Base-by-base conservation (phyloP, 1,139 yeast species). In the Yarrowia galli region DNA sequence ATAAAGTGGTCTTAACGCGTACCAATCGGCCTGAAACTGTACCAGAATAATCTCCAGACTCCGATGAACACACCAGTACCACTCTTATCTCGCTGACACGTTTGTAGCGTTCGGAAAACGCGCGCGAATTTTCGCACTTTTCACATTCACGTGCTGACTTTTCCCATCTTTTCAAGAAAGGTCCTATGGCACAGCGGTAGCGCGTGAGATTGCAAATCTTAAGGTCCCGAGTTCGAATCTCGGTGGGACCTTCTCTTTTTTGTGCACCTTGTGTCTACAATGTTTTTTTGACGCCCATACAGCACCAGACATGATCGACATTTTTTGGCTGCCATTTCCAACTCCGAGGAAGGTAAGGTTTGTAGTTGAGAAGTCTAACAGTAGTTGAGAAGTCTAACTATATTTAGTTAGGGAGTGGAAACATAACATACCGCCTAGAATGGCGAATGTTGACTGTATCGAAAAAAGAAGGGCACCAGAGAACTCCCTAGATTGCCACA, bases 151-250 rank as follows among this genome's bases (percentile, higher is more conserved):
- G 3, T 23, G 32, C 18, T 18, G 15, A 13, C 49, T 6, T 0
- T 16, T 15, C 3, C 32, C 4, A 45, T 4, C 3, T 35, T 35
- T 49, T 35, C 40, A 49, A 49, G 36, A 49, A 53, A 40, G 61
- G 61, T 54, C 61, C 61, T 54, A 54, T 54, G 61, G 61, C 61
- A 38, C 61, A 54, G 61, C 46, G 61, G 61, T 54, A 54, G 61
- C 61, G 61, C 61, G 61, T 54, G 61, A 54, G 61, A 54, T 54
- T 54, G 61, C 61, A 54, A 54, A 54, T 54, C 61, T 54, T 54
- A 54, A 54, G 61, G 61, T 54, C 61, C 46, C 61, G 61, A 54
- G 61, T 54, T 54, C 61, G 61, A 54, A 54, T 40, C 61, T 54
- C 61, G 61, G 61, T 54, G 61, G 61, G 61, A 54, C 61, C 61